A percentile compares a stretch with the other conserved stretches of the same genome.
Conservation (phyloP, 2,329 filamentous ascomycete genomes). For the Curvularia verruculosa region DNA sequence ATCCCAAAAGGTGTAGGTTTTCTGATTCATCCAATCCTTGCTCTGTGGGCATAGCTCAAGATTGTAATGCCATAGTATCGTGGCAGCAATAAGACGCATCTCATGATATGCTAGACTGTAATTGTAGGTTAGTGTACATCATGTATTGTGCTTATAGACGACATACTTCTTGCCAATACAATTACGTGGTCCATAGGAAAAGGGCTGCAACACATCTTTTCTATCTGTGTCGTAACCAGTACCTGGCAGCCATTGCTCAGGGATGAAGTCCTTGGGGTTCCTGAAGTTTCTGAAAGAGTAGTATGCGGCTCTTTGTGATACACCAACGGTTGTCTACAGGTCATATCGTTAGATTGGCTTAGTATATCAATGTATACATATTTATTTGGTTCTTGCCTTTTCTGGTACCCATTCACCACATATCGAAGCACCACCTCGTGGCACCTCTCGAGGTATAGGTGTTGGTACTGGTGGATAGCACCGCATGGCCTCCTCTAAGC, state of each 20-base stretch:
- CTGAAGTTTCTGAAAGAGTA: not conserved
- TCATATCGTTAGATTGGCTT: not conserved
- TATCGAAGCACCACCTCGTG: slow-evolving; percentile 32
- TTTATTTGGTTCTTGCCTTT: slow-evolving; percentile 18
- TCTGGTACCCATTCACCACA: slow-evolving; percentile 44
- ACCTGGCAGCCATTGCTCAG: slow-evolving; percentile 43
- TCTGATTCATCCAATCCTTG: slow-evolving; percentile 14
- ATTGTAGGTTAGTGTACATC: not conserved
- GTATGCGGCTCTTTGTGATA: not conserved
- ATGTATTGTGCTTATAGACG: not conserved
- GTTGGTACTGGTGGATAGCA: slow-evolving; percentile 36
- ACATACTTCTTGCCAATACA: slow-evolving; percentile 47
- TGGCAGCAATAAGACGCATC: slow-evolving; percentile 37
- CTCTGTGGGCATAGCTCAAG: slow-evolving; percentile 21
- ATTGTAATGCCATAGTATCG: slow-evolving; percentile 35
- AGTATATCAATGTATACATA: slow-evolving; percentile 16
- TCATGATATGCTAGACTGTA: slow-evolving; percentile 43
- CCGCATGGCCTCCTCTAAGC: slow-evolving; percentile 53
- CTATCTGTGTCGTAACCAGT: slow-evolving; percentile 30
- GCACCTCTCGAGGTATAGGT: slow-evolving; percentile 38
- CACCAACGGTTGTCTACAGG: not conserved
- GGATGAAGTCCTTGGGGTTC: slow-evolving; percentile 28
- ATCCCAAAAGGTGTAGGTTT: slow-evolving; percentile 21
- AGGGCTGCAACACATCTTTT: slow-evolving; percentile 32
- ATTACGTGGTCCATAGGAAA: slow-evolving; percentile 37